Conservation (phyloP, 2,329 filamentous ascomycete species). For the Dactylonectria estremocensis region DNA sequence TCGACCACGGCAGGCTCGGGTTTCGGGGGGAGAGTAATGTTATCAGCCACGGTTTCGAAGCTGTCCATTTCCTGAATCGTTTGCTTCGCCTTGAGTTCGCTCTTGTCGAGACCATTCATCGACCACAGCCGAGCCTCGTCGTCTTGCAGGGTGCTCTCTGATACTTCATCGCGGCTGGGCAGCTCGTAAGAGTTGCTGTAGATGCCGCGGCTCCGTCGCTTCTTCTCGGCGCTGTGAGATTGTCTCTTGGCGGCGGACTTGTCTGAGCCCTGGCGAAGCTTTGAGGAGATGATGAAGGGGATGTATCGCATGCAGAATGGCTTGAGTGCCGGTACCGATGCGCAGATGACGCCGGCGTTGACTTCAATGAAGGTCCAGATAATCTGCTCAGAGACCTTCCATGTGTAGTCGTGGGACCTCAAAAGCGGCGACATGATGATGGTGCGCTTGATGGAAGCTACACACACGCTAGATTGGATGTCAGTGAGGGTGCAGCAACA, state of each 20-base stretch:
- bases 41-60: slow-evolving; percentile 39
- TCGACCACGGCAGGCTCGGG: slow-evolving; percentile 41
- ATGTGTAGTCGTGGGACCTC: slow-evolving; percentile 44
- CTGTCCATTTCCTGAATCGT: slow-evolving; percentile 42
- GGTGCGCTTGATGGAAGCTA: slow-evolving; percentile 49
- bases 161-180: slow-evolving; percentile 37
- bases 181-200: slow-evolving; percentile 45
- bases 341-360: slow-evolving; percentile 65
- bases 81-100: slow-evolving; percentile 27
- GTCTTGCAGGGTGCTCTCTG: slow-evolving; percentile 35
- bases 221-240: slow-evolving; percentile 36
- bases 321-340: slow-evolving; percentile 65
- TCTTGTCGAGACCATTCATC: slow-evolving; percentile 22
- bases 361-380: slow-evolving; percentile 65
- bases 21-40: slow-evolving; percentile 20
- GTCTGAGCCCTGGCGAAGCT: slow-evolving; percentile 41
- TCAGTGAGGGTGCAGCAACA: not conserved
- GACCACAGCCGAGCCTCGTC: slow-evolving; percentile 46
- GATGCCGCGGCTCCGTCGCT: slow-evolving; percentile 32
- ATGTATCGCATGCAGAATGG: slow-evolving; percentile 59
- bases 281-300: slow-evolving; percentile 45
- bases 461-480: slow-evolving; percentile 41
- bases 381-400: slow-evolving; percentile 45
- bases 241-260: slow-evolving; percentile 35
- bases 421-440: slow-evolving; percentile 46